Evolutionary conservation across 306 rosid species (phyloP), one percentile per base, ranked within the genome.

Genomic region (Glycine tomentella): DNA sequence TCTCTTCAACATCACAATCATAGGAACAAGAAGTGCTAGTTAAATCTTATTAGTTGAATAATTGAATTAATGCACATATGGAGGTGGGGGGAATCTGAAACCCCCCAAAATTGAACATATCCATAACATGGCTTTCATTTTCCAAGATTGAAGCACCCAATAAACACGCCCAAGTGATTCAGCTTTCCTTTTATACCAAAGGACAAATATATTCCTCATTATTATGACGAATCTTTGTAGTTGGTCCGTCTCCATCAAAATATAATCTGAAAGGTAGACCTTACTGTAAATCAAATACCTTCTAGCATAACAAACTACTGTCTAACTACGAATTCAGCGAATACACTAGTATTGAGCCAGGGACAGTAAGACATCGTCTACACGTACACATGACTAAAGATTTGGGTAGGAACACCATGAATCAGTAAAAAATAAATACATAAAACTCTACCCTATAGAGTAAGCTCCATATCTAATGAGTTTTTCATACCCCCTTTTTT

Each of bases 171-270:
- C 49, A 11, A 11, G 5, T 46, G 79, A 52, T 61, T 78, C 64
- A 62, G 51, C 80, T 48, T 64, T 71, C 42, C 52, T 31, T 40
- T 66, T 66, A n/a, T 8, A 46, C 58, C 57, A 63, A 62, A 64
- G n/a, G n/a, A n/a, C n/a, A n/a, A n/a, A n/a, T n/a, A n/a, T n/a
- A n/a, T n/a, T n/a, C n/a, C n/a, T n/a, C n/a, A n/a, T 14, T 55
- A 25, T 25, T 48, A 51, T 46, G 59, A 70, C 40, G 69, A 51
- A 0, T 53, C 5, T 4, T 12, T 42, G 51, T 13, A 33, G 90
- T 52, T 85, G 88, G 16, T 9, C 9, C n/a, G 76, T 85, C 88
- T 44, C 71, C 16, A 9, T 87, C 87, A 74, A 13, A 64, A 49
- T 75, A 49, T 75, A 66, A 45, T 33, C 69, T 68, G 0, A 9